Evolutionary conservation across 2,329 filamentous ascomycete species (phyloP), one percentile per base, ranked within the genome.

Genomic region (Cordyceps militaris): DNA sequence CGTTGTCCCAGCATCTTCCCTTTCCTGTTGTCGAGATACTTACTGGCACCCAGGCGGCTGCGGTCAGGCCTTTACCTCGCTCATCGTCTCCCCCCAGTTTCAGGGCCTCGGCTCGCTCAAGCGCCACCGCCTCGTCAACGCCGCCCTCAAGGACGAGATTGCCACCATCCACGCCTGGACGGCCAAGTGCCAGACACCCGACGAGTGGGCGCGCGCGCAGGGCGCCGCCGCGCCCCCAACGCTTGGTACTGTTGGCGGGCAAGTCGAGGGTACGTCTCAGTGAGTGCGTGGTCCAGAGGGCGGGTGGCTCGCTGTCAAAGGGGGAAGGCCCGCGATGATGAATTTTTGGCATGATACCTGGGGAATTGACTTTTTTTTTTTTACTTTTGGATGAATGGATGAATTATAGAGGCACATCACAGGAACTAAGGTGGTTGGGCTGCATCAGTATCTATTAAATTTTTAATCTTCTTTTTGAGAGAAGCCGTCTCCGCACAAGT

Each of bases 141-240:
- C 81, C 16, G 85, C 85, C 5, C 78, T 97, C 65, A 93, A 91
- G 76, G 82, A 86, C 48, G 91, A 97, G 75, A 96, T 97, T 70
- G 89, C 89, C 16, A 83, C 82, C 63, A 96, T 97, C 65, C 92
- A 97, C 76, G 92, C 92, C 40, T 97, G 92, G 92, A 95, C 90
- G 57, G 90, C 91, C 28, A 95, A 91, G 74, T 96, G 92, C 71
- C 88, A 91, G 76, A 97, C 92, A 9, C 89, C 90, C 0, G 89
- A 91, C 66, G 90, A 97, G 76, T 96, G 88, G 85, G 83, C 89
- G 74, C 85, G 83, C 72, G 82, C 87, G 72, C 71, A 68, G 65
- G 72, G 71, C 24, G 66, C 66, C 6, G 65, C 67, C 8, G 69
- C 58, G 62, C 76, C 75, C 40, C 71, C 75, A 0, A 56, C 77